Base-by-base conservation (phyloP, 2,329 filamentous ascomycete genomes). In the Trichoderma sp. region DNA sequence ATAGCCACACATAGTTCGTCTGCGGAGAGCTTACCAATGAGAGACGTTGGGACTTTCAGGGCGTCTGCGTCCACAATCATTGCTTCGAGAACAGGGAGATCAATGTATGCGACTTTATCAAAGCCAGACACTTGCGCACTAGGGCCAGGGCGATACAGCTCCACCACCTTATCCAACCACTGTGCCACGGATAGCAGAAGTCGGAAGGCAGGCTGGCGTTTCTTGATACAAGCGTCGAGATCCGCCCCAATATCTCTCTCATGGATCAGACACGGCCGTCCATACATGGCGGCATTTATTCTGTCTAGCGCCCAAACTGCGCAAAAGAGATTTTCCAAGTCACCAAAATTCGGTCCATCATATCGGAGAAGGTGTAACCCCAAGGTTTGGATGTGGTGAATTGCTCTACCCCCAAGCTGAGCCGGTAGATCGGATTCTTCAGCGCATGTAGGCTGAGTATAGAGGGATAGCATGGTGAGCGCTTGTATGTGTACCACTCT, bases 281-380 rank as follows among this genome's bases (percentile, higher is more conserved):
- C 89, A 71, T 90, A 87, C n/a, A 89, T 84, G 0, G 88, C 86
- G 1, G 87, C 84, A 62, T 88, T 88, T 57, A 91, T 83, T 15
- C 87, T 83, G 75, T 91, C 89, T 1, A 91, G 77, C 0, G 88
- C 88, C 88, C 88, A 91, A 0, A 89, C 81, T 7, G 85, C 87
- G 75, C 87, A 90, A 58, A 89, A 89, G 2, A 90, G 75, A 3
- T 82, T 84, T 68, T 86, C 84, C 3, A 84, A 79, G 30, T 84
- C 82, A 56, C 84, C 81, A 11, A 80, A 78, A 30, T 82, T 82
- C 0, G 81, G 79, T 26, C 76, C 81, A 63, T 83, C 78, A 68
- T 83, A 81, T 4, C 81, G 80, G 0, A 83, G 73, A 0, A 90
- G 81, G 70, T 91, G 89, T 21, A 90, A 76, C 1, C 88, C 81